Percentiles rank a stretch among this genome's conserved stretches.
phyloP scores from a whole-genome alignment of 2,329 filamentous ascomycete genomes.

The Coniochaeta sp. region DNA sequence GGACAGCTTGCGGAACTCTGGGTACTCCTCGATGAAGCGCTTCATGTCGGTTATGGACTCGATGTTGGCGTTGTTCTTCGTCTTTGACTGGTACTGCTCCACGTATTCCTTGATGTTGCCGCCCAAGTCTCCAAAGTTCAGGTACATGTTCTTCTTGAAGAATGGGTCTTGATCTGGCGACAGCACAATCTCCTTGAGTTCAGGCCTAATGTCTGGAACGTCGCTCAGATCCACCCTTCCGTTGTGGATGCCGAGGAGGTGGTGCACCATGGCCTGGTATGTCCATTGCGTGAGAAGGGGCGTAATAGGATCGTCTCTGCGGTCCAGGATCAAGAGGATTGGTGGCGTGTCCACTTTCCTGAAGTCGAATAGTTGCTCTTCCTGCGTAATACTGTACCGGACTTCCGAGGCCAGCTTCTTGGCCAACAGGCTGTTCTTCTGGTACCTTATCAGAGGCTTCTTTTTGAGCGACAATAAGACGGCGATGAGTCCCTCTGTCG shows the following conservation, averaged over 20 bases:
- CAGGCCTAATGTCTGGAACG: conserved; percentile 75
- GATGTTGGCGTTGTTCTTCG: conserved; percentile 92
- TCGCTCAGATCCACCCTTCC: conserved; percentile 85
- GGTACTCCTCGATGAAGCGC: conserved; percentile 97
- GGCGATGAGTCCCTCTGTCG: conserved; percentile 80
- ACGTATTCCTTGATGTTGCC: conserved; percentile 98
- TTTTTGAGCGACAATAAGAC: conserved; percentile 88
- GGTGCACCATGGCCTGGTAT: conserved; percentile 99
- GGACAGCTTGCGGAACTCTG: conserved; percentile 92
- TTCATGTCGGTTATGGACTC: conserved; percentile 99
- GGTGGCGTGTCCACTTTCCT: conserved; percentile 90
- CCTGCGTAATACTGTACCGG: conserved; percentile 86
- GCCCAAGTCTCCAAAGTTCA: conserved; percentile 93
- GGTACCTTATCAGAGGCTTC: conserved; percentile 88
- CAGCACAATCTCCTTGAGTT: conserved; percentile 88
- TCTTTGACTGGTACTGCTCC: conserved; percentile 94
- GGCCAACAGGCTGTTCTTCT: conserved; percentile 81
- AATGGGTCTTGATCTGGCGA: conserved; percentile 97
- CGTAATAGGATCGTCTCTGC: conserved; percentile 90
- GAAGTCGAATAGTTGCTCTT: conserved; percentile 95
- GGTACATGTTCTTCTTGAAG: conserved; percentile 98
- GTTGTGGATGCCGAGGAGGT: conserved; percentile 87
- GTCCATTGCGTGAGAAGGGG: conserved; percentile 96
- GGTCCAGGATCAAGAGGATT: conserved; percentile 82
- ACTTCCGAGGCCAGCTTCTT: conserved; percentile 93